Percentiles rank a stretch among this genome's conserved stretches.
Conservation (phyloP, 2,329 filamentous ascomycete species). For the Monosporascus ibericus region DNA sequence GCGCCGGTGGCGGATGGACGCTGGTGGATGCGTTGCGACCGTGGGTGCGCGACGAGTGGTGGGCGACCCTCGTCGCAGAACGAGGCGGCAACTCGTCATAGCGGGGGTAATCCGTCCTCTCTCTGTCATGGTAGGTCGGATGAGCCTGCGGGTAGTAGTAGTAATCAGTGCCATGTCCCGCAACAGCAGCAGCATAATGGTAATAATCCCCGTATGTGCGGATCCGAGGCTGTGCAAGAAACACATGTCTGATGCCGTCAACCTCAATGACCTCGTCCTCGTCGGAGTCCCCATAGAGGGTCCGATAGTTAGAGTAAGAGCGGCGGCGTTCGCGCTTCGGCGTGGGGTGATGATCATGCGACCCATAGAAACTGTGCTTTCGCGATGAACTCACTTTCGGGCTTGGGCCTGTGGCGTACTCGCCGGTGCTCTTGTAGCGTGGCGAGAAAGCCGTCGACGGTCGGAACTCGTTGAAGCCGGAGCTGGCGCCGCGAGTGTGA, state of each 20-base stretch:
- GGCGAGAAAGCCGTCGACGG: conserved; percentile 49
- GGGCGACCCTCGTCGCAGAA: conserved; percentile 32
- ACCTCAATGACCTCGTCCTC: conserved; percentile 56
- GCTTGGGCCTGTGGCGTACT: conserved; percentile 50
- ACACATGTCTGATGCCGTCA: conserved; percentile 46
- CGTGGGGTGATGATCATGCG: conserved; percentile 35
- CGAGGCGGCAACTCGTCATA: conserved; percentile 32
- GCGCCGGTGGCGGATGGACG: conserved; percentile 33
- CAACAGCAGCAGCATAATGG: conserved; percentile 38
- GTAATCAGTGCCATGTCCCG: conserved; percentile 54
- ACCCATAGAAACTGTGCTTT: conserved; percentile 31
- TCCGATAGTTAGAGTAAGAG: conserved; percentile 54
- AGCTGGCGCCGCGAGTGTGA: conserved; percentile 40
- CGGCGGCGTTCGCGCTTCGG: conserved; percentile 47
- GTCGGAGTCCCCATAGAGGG: conserved; percentile 59
- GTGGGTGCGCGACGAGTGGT: conserved; percentile 27
- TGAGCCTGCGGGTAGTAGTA: conserved; percentile 48
- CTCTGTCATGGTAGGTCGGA: conserved; percentile 29
- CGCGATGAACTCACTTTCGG: conserved; percentile 53
- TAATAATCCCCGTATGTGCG: conserved; percentile 26
- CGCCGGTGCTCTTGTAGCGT: conserved; percentile 55
- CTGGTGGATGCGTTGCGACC: conserved; percentile 40
- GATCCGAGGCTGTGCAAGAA: conserved; percentile 43
- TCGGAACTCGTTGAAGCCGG: conserved; percentile 34
- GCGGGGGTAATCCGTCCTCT: conserved; percentile 35